These are phyloP conservation scores for Fraxinus excelsior DNA, from an alignment of 257 asterid genomes.

Conservation along the genomic window DNA sequence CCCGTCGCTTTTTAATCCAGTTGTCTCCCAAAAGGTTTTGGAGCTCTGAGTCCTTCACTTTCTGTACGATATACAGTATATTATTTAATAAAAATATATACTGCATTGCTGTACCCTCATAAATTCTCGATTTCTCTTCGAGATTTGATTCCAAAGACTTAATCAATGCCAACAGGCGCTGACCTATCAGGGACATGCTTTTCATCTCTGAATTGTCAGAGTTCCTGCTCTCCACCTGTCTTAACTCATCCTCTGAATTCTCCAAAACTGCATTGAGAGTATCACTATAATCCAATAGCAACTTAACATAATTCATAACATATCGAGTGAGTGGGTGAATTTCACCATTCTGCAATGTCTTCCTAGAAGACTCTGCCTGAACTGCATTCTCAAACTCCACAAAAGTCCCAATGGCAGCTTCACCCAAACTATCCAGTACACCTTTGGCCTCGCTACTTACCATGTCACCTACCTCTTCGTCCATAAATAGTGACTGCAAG, in stretches of 20 bases:
- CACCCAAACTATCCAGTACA: slow-evolving; percentile 71
- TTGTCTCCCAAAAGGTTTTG: slow-evolving; percentile 79
- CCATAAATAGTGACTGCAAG: slow-evolving; percentile 59
- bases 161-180: slow-evolving; percentile 59
- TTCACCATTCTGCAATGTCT: slow-evolving; percentile 76
- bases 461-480: slow-evolving; percentile 78
- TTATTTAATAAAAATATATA: slow-evolving; percentile 88
- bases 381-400: slow-evolving; percentile 95
- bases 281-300: slow-evolving; percentile 81
- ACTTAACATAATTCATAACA: slow-evolving; percentile 87
- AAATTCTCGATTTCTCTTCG: slow-evolving; percentile 82
- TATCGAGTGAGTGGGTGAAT: slow-evolving; percentile 90
- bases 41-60: slow-evolving; percentile 88
- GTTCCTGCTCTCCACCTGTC: slow-evolving; percentile 28
- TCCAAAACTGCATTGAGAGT: slow-evolving; percentile 69
- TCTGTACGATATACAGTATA: slow-evolving; percentile 81
- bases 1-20: slow-evolving; percentile 78
- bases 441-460: slow-evolving; percentile 84
- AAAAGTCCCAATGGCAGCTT: slow-evolving; percentile 88
- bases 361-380: slow-evolving; percentile 78
- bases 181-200: slow-evolving; percentile 53
- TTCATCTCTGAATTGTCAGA: slow-evolving; percentile 46
- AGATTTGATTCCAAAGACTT: slow-evolving; percentile 77
- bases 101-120: slow-evolving; percentile 82
- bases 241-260: slow-evolving; percentile 38